Conservation (phyloP, 306 rosid species). For the Prosopis cineraria region DNA sequence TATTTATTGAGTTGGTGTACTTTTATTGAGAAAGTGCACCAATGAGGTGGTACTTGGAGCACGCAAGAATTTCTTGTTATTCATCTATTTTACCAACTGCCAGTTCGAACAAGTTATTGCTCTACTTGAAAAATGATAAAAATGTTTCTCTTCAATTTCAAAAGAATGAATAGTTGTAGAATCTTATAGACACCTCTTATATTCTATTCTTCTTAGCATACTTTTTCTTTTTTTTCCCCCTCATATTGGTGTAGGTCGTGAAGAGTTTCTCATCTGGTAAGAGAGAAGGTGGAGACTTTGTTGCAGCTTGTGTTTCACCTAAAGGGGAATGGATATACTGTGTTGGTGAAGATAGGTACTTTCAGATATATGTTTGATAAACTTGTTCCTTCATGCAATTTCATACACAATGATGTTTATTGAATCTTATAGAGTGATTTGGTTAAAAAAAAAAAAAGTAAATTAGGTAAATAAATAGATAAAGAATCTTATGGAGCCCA, state of each 20-base stretch:
- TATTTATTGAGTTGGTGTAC: not conserved
- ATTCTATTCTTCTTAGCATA: not conserved
- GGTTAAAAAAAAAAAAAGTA: not conserved
- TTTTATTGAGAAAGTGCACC: not conserved
- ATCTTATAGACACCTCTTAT: not conserved
- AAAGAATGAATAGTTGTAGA: not conserved
- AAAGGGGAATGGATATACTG: constrained; percentile 99
- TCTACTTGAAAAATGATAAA: not conserved
- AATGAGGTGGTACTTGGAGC: not conserved
- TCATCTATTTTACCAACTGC: not conserved
- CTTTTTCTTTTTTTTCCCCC: not conserved
- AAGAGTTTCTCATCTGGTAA: constrained; percentile 99
- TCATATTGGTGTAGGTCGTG: constrained; percentile 66
- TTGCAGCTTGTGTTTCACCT: constrained; percentile 91
- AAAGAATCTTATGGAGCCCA: not conserved
- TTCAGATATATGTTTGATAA: not conserved
- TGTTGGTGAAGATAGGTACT: constrained; percentile 97
- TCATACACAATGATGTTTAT: constrained; percentile 14
- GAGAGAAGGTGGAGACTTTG: constrained; percentile 98
- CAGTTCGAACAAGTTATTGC: not conserved
- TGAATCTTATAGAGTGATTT: not conserved
- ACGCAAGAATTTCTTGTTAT: not conserved
- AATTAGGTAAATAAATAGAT: not conserved
- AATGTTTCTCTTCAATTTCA: not conserved
- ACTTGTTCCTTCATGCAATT: constrained; percentile 12